Percentiles rank a stretch among this genome's conserved stretches.
Evolutionary conservation across 1,139 yeast genomes (phyloP).

Genomic region (Hansenula lynferdii): DNA sequence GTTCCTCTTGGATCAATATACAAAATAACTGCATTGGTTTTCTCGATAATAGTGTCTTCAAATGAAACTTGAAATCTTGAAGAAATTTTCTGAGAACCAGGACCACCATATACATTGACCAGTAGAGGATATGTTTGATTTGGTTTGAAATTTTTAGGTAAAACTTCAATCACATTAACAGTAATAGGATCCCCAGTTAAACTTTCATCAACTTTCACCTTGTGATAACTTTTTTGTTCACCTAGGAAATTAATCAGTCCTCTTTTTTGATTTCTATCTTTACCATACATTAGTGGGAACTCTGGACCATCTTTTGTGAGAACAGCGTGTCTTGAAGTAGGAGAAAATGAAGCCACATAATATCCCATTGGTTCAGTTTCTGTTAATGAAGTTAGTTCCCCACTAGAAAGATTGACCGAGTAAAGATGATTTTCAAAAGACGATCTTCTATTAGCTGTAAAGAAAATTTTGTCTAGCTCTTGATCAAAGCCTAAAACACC

Average conservation of each 20-base stretch:
- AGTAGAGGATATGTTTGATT: constrained; percentile 58
- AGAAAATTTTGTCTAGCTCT: constrained; percentile 51
- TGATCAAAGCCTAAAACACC: constrained; percentile 53
- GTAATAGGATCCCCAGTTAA: constrained; percentile 25
- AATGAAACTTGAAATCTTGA: constrained; percentile 51
- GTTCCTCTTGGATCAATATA: constrained; percentile 87
- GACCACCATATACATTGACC: constrained; percentile 83
- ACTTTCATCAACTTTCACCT: constrained; percentile 36
- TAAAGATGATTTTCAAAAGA: constrained; percentile 56
- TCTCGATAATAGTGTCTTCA: constrained; percentile 58
- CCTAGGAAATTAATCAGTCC: constrained; percentile 33
- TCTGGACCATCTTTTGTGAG: constrained; percentile 65
- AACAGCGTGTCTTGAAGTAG: constrained; percentile 49
- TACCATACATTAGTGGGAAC: constrained; percentile 52
- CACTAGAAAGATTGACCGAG: constrained; percentile 31
- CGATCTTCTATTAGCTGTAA: constrained; percentile 53
- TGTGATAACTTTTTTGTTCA: constrained; percentile 45
- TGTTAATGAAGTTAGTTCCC: constrained; percentile 38
- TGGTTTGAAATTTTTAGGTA: constrained; percentile 61
- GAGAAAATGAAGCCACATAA: constrained; percentile 53
- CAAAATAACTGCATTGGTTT: constrained; percentile 59
- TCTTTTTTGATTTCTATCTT: constrained; percentile 6
- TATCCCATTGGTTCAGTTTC: constrained; percentile 49
- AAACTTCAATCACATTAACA: constrained; percentile 60
- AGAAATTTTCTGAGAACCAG: constrained; percentile 66